Conservation (phyloP, 176 grass and related monocot genomes). For the Rhynchospora pubera region DNA sequence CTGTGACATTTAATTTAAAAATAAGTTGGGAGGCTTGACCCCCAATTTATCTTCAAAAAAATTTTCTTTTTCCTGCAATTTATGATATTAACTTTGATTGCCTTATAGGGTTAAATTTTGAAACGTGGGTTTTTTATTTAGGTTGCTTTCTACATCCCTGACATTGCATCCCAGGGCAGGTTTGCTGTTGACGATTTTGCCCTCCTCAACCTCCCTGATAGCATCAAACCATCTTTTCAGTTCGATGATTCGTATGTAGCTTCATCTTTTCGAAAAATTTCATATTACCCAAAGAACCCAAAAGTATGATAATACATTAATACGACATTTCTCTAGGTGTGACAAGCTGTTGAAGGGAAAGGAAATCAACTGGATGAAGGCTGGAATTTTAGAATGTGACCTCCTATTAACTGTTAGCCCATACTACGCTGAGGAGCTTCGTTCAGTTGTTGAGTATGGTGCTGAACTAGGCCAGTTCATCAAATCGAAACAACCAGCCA, state of each 20-base stretch:
- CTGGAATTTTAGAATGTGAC: slow-evolving; percentile 54
- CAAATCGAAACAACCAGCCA: slow-evolving; percentile 28
- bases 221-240: slow-evolving; percentile 62
- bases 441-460: slow-evolving; percentile 53
- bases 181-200: slow-evolving; percentile 39
- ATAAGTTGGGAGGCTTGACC: no score
- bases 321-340: slow-evolving; percentile 42
- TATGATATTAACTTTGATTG: slow-evolving; percentile 45
- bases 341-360: slow-evolving; percentile 59
- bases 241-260: slow-evolving; percentile 55
- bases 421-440: slow-evolving; percentile 72
- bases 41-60: no score
- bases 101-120: neutral
- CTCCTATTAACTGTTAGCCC: slow-evolving; percentile 63
- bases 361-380: slow-evolving; percentile 96
- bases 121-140: slow-evolving; percentile 26
- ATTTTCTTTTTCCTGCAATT: neutral
- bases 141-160: slow-evolving; percentile 89
- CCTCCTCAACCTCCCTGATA: slow-evolving; percentile 54
- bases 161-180: slow-evolving; percentile 73
- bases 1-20: no score
- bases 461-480: slow-evolving; percentile 60
- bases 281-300: neutral
- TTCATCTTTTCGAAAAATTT: neutral
- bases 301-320: neutral